Base-by-base conservation (phyloP, 169 alveolate species). In the Cyclospora cayetanensis region DNA sequence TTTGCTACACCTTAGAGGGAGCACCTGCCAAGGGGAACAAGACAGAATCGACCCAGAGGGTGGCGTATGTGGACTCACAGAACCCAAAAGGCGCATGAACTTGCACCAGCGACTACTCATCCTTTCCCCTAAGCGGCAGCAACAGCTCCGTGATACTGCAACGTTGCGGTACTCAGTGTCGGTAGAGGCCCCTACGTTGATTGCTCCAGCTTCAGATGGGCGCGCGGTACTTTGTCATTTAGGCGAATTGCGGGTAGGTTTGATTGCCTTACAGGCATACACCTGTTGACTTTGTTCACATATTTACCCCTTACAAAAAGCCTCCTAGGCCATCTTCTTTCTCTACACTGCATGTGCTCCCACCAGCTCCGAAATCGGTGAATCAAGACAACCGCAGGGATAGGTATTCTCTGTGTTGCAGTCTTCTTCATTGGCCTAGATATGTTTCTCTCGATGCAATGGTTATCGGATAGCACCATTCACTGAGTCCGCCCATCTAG, bases 111-210 rank as follows among this genome's bases (percentile, higher is more conserved):
- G 37, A 53, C 31, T 43, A 4, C 39, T 80, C 55, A 27, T 0
- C 34, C 89, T 34, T 41, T 80, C 76, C 43, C 76, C 89, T 34
- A 80, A 35, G 25, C 74, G 89, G 43, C 89, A 50, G 52, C 74
- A 52, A 41, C 76, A 50, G 52, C 76, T 80, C 25, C 76, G 55
- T 52, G 74, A 52, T 11, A 65, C 76, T 12, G 89, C 76, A 15
- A 31, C 72, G 39, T 39, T 80, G 74, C 74, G 55, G 4, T 80
- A 80, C 52, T 37, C 53, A 2, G 89, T 80, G 5, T 50, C 29
- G 31, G 72, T 80, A 65, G 89, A 80, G 89, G 76, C 55, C 63
- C 89, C 89, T 34, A 80, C 89, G 34, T n/a, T 80, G 60, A 52
- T 80, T 52, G 53, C 63, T 63, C 89, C 89, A n/a, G 72, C 89